Base-by-base conservation (phyloP, 495 filamentous ascomycete genomes). In the Lasiosphaeria hispida region DNA sequence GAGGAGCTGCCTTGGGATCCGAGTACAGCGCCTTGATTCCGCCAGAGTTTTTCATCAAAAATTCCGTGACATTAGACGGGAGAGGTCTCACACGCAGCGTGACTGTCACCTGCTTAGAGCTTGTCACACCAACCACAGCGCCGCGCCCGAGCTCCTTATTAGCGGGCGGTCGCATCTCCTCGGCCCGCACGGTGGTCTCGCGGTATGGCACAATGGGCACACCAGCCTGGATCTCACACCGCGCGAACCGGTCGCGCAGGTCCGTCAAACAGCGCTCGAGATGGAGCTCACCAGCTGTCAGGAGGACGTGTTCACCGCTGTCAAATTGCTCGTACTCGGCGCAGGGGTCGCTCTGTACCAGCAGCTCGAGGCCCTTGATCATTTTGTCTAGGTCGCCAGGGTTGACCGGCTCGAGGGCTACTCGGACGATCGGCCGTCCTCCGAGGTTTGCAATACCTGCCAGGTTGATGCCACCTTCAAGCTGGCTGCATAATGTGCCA, bases 151-250 rank as follows among this genome's bases (percentile, higher is more conserved):
- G 75, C 4, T 93, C 90, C 56, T 91, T 89, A 64, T 93, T 88
- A 60, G 80, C 92, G 0, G 91, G 88, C 0, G 92, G 83, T 2
- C 91, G 83, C 94, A 98, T 98, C 68, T 98, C 94, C 13, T 87
- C 78, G 0, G 87, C 89, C 45, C 82, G 81, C 36, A 96, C 86
- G 43, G 96, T 97, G 2, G 89, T 91, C 72, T 99, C 94, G 15
- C 92, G 83, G 71, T 96, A 99, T 7, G 94, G 94, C 5, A 99
- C 94, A 52, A 97, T 97, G 2, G 95, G 91, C 35, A 88, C 88
- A 53, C 92, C 90, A 53, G 89, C 88, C 63, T 97, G 94, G 53
- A 99, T 95, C 56, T 99, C 94, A 61, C 96, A 97, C 60, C 84
- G 86, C 4, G 94, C 94, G 71, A 96, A 99, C 6, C 95, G 82